phyloP scores from a whole-genome alignment of 225 moss, liverwort and hornwort genomes.

The Pleurozium schreberi region DNA sequence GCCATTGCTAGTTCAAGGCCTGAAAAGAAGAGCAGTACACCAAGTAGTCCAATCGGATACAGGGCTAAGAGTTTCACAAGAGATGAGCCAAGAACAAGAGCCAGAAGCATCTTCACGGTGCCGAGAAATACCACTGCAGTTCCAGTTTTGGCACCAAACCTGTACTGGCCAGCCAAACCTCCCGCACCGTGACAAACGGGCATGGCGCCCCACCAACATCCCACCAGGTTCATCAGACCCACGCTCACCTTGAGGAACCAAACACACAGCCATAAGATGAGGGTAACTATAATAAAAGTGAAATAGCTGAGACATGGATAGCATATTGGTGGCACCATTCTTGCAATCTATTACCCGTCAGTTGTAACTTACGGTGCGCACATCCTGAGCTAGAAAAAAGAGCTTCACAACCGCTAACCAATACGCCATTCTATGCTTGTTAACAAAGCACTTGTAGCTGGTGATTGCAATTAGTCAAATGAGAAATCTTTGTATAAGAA shows the following conservation, averaged over 20 bases:
- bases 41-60: slow-evolving; percentile 66
- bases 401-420: neutral
- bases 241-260: slow-evolving; percentile 49
- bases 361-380: neutral
- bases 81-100: slow-evolving; percentile 52
- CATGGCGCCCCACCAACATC: slow-evolving; percentile 94
- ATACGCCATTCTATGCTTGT: neutral
- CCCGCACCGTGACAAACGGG: slow-evolving; percentile 82
- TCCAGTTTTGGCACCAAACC: slow-evolving; percentile 66
- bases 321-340: neutral
- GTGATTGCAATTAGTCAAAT: neutral
- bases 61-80: slow-evolving; percentile 39
- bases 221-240: slow-evolving; percentile 76
- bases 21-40: slow-evolving; percentile 66
- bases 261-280: neutral
- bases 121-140: slow-evolving; percentile 62
- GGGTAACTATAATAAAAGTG: neutral
- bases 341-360: neutral
- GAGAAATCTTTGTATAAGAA: neutral
- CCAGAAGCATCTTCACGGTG: slow-evolving; percentile 45
- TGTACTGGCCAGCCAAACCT: slow-evolving; percentile 77
- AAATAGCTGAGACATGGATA: neutral
- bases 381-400: neutral
- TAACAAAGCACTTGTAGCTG: neutral
- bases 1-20: slow-evolving; percentile 77